Evolutionary conservation across 2,329 filamentous ascomycete genomes (phyloP).

Genomic region (Fusarium sp.): DNA sequence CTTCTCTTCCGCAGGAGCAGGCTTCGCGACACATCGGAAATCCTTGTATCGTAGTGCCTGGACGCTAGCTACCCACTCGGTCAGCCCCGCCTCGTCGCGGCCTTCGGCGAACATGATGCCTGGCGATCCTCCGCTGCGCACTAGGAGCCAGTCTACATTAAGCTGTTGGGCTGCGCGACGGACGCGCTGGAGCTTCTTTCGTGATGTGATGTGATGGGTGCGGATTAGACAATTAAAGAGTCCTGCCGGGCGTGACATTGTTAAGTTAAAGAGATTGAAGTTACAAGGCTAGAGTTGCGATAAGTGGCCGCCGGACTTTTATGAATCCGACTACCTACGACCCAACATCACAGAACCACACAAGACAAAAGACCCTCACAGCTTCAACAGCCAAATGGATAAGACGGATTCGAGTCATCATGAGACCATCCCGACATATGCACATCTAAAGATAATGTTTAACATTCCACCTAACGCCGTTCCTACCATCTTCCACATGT

Average conservation of each 20-base stretch:
- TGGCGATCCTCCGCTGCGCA: conserved; percentile 75
- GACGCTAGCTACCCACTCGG: conserved; percentile 73
- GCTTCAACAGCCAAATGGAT: neutral
- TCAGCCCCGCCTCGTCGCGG: conserved; percentile 62
- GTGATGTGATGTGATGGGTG: conserved; percentile 85
- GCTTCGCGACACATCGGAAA: conserved; percentile 70
- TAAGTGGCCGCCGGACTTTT: conserved; percentile 26
- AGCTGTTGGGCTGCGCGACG: conserved; percentile 71
- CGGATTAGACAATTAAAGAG: conserved; percentile 67
- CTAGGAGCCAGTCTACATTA: conserved; percentile 69
- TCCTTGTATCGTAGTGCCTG: conserved; percentile 78
- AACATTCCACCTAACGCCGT: conserved; percentile 35
- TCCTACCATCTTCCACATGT: conserved; percentile 20
- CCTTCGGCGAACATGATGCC: conserved; percentile 85
- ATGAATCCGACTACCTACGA: conserved; percentile 12
- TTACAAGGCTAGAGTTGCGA: neutral
- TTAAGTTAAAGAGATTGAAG: neutral
- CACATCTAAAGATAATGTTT: conserved; percentile 30
- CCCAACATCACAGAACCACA: neutral
- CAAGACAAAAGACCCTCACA: neutral
- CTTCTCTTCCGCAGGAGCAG: conserved; percentile 20
- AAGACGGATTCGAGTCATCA: neutral
- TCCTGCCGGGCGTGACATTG: conserved; percentile 33
- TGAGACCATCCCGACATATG: conserved; percentile 28
- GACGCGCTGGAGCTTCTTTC: conserved; percentile 74